Base-by-base conservation (phyloP, 2,329 filamentous ascomycete species). In the Byssothecium circinans region DNA sequence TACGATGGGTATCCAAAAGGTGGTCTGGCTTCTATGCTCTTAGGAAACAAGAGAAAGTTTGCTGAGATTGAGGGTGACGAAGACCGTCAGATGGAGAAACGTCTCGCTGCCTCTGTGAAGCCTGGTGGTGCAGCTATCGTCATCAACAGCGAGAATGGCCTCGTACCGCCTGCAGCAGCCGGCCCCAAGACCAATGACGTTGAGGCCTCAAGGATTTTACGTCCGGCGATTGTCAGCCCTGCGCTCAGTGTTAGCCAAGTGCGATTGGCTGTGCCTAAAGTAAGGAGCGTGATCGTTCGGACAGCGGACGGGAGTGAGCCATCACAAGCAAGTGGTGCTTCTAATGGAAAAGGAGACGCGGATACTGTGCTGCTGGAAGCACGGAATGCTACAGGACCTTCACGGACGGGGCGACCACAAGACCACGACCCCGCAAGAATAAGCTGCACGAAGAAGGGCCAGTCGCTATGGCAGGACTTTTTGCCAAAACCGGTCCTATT, bases 1-100 rank as follows among this genome's bases (percentile, higher is more conserved):
- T 96, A 91, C 54, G 92, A 99, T 58, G 91, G 92, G 1, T 78
- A 97, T 34, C 94, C 94, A 0, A 90, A 88, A 67, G 94, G 94
- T 19, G 94, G 94, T 2, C 80, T 99, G 15, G 84, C 89, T 1
- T 81, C 89, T 2, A 83, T 99, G 75, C 75, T 99, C 1, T 81
- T 97, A 17, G 94, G 94, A 0, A 99, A 96, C 68, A 99, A 97
- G 74, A 82, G 94, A 20, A 96, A 94, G 64, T 84, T 87, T 39
- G 81, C 84, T 14, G 80, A 82, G 5, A 73, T 87, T 4, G 89
- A 95, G 48, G 85, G 81, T 1, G 89, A 92, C 25, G 90, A 94
- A 15, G 88, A 91, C 40, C 78, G 75, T 33, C 73, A 78, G 33
- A 71, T 79, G 6, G 81, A 79, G 64, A 86, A 85, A 65, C 77